These are phyloP conservation scores for Huntiella abstrusa DNA, from an alignment of 2,329 filamentous ascomycete species.

Conservation along the genomic window DNA sequence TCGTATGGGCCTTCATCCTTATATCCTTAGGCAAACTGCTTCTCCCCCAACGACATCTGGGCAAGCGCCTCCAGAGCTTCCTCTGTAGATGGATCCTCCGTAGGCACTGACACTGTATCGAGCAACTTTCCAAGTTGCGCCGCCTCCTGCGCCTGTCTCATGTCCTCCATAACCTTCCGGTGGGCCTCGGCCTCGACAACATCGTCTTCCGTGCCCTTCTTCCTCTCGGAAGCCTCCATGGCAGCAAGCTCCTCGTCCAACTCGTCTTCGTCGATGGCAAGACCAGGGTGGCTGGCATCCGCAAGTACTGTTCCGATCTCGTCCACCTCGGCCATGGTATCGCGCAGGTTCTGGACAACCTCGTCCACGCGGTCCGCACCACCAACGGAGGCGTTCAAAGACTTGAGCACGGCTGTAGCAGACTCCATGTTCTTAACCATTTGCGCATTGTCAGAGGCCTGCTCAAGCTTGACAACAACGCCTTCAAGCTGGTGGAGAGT, in stretches of 20 bases:
- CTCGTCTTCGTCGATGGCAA: constrained; percentile 54
- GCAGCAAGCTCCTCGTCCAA: constrained; percentile 74
- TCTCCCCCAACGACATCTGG: constrained; percentile 22
- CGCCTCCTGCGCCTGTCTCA: constrained; percentile 24
- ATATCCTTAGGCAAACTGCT: constrained; percentile 9
- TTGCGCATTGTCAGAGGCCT: constrained; percentile 68
- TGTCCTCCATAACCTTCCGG: constrained; percentile 17
- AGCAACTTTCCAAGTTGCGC: constrained; percentile 33
- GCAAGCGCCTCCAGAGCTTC: constrained; percentile 20
- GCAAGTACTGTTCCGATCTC: constrained; percentile 64
- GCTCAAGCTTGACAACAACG: constrained; percentile 64
- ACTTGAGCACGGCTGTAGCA: constrained; percentile 51
- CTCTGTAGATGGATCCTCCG: constrained; percentile 8
- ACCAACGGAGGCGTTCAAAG: constrained; percentile 59
- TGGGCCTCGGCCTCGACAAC: constrained; percentile 24
- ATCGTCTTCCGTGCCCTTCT: constrained; percentile 28
- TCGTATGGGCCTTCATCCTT: background rate
- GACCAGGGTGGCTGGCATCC: constrained; percentile 30
- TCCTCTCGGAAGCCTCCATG: constrained; percentile 42
- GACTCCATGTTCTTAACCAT: constrained; percentile 68
- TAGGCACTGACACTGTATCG: constrained; percentile 15
- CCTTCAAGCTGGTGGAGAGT: constrained; percentile 69
- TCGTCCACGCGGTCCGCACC: constrained; percentile 57
- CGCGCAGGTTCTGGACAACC: constrained; percentile 54
- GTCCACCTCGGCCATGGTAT: constrained; percentile 66